These are phyloP conservation scores for Colletotrichum sp. DNA, from an alignment of 2,329 filamentous ascomycete species.

Conservation along the genomic window DNA sequence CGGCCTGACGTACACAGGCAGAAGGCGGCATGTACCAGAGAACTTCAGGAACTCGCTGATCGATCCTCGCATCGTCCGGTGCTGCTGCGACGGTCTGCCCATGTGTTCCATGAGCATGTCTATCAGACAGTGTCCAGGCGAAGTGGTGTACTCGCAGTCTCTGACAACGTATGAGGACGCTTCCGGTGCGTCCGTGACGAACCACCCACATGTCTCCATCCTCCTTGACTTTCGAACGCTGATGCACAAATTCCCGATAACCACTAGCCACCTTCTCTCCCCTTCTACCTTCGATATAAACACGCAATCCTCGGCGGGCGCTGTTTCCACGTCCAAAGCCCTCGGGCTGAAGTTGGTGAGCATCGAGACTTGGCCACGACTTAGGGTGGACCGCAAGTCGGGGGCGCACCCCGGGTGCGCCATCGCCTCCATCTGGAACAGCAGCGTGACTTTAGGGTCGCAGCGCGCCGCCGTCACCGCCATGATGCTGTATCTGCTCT, in stretches of 20 bases:
- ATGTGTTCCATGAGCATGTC: not conserved
- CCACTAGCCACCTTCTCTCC: not conserved
- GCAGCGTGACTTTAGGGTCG: not conserved
- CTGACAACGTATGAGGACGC: not conserved
- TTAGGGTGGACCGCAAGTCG: not conserved
- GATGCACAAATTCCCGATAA: not conserved
- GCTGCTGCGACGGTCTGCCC: not conserved
- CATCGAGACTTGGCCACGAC: not conserved
- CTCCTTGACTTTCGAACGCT: not conserved
- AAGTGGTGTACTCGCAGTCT: not conserved
- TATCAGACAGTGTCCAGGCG: not conserved
- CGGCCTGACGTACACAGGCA: not conserved
- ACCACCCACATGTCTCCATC: not conserved
- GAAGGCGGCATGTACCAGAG: not conserved
- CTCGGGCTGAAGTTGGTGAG: not conserved
- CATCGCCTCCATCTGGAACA: not conserved
- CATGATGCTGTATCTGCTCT: not conserved
- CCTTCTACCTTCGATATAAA: not conserved
- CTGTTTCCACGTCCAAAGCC: not conserved
- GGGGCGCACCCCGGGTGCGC: not conserved
- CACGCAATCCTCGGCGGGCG: not conserved
- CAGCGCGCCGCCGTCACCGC: not conserved
- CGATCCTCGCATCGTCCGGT: not conserved
- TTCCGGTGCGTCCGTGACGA: not conserved
- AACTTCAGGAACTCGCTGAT: not conserved